A percentile compares a stretch with the other conserved stretches of the same genome.
phyloP scores from a whole-genome alignment of 106 monocot genomes.

The Phalaenopsis equestris region DNA sequence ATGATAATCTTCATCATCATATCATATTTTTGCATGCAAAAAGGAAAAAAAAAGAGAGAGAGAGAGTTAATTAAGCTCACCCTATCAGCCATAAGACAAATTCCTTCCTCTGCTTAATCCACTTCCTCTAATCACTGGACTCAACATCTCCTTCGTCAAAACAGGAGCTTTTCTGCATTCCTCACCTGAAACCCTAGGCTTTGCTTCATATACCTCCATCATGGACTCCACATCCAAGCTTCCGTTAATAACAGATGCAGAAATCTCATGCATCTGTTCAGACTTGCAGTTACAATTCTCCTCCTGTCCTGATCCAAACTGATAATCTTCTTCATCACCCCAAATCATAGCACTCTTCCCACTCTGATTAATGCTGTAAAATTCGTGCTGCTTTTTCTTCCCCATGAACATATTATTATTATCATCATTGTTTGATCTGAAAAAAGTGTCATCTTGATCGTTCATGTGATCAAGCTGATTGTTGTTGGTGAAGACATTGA shows the following conservation, averaged over 20 bases:
- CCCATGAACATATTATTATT: conserved; percentile 13
- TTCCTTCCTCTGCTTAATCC: neutral
- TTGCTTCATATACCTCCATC: conserved; percentile 24
- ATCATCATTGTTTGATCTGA: conserved; percentile 8
- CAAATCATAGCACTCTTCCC: conserved; percentile 56
- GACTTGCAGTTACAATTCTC: neutral
- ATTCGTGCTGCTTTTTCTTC: conserved; percentile 25
- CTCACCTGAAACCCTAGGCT: conserved; percentile 27
- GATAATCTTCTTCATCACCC: conserved; percentile 23
- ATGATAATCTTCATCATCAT: neutral
- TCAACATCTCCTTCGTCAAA: neutral
- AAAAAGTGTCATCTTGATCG: conserved; percentile 31
- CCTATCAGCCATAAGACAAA: conserved; percentile 2
- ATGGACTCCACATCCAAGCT: conserved; percentile 24
- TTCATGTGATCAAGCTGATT: conserved; percentile 20
- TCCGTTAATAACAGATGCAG: conserved; percentile 8
- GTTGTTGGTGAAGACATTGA: conserved; percentile 34
- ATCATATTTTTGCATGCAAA: neutral
- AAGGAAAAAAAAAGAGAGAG: neutral
- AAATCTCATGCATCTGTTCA: conserved; percentile 20
- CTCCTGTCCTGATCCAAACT: conserved; percentile 18
- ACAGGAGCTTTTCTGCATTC: neutral
- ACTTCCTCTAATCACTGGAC: neutral
- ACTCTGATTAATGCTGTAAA: conserved; percentile 4
- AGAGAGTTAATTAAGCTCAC: neutral